Percentiles rank a stretch among this genome's conserved stretches.
These are phyloP conservation scores for Chimonanthus praecox DNA, from an alignment of 164 flowering plant genomes.

Conservation along the genomic window DNA sequence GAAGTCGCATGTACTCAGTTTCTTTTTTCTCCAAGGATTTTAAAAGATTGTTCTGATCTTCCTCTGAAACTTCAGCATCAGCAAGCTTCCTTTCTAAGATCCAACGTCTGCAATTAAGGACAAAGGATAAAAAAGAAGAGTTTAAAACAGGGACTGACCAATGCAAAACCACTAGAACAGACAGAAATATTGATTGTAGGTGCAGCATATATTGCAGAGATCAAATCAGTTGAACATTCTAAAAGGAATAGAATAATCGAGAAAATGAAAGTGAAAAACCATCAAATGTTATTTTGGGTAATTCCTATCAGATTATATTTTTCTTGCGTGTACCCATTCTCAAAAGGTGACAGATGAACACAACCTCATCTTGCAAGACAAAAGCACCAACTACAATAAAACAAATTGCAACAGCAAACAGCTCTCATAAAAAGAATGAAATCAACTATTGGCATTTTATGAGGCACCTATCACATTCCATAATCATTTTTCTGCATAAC, in stretches of 20 bases:
- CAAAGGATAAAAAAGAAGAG: neutral
- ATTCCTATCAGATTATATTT: neutral
- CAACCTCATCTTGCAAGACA: no score
- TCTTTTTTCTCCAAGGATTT: conserved; percentile 42
- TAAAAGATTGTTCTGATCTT: conserved; percentile 32
- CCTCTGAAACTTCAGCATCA: conserved; percentile 34
- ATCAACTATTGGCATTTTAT: neutral
- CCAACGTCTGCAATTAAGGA: conserved; percentile 24
- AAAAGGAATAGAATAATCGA: neutral
- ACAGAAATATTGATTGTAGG: neutral
- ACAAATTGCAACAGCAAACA: neutral
- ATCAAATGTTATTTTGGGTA: neutral
- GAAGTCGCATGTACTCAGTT: conserved; percentile 50
- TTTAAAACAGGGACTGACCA: neutral
- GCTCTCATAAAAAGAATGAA: neutral
- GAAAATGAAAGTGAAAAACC: neutral
- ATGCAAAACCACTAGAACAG: neutral
- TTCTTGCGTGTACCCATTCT: no score
- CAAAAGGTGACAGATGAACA: no score
- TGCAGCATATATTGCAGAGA: neutral
- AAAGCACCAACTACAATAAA: no score
- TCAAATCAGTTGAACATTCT: neutral
- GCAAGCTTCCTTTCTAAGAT: conserved; percentile 37
- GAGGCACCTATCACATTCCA: neutral
- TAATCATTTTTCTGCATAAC: neutral